Evolutionary conservation across 2,329 filamentous ascomycete species (phyloP).

Genomic region (Clonostachys sp.): DNA sequence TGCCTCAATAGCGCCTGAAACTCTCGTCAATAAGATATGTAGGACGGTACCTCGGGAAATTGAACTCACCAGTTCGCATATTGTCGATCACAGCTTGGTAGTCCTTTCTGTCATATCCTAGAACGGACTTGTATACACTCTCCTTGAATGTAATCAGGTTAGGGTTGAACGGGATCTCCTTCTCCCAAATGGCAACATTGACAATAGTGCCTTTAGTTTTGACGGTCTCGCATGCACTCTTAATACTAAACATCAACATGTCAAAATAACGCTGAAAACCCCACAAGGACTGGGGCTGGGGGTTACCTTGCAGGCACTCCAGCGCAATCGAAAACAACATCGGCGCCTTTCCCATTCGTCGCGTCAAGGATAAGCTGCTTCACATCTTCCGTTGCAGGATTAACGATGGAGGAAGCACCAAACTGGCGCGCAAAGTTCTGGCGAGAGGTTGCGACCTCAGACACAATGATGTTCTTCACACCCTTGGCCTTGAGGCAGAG

Average conservation of each 20-base stretch:
- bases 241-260: slow-evolving; percentile 3
- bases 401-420: slow-evolving; percentile 32
- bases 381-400: slow-evolving; percentile 9
- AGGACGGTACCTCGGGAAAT: neutral
- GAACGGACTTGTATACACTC: slow-evolving; percentile 9
- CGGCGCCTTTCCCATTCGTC: slow-evolving; percentile 9
- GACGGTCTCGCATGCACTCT: slow-evolving; percentile 10
- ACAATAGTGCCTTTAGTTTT: slow-evolving; percentile 13
- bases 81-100: slow-evolving; percentile 15
- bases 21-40: neutral
- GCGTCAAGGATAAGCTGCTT: slow-evolving; percentile 6
- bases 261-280: neutral
- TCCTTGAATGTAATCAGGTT: slow-evolving; percentile 11
- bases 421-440: slow-evolving; percentile 46
- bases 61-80: slow-evolving; percentile 7
- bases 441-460: slow-evolving; percentile 45
- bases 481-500: slow-evolving; percentile 51
- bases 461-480: slow-evolving; percentile 50
- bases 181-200: slow-evolving; percentile 17
- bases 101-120: slow-evolving; percentile 10
- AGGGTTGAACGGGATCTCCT: slow-evolving; percentile 10
- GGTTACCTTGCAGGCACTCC: slow-evolving; percentile 10
- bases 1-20: slow-evolving; percentile 28
- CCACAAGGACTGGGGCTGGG: rapidly evolving
- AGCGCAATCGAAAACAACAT: slow-evolving; percentile 14